phyloP scores from a whole-genome alignment of 257 asterid species.

The Solanum sejunctum region DNA sequence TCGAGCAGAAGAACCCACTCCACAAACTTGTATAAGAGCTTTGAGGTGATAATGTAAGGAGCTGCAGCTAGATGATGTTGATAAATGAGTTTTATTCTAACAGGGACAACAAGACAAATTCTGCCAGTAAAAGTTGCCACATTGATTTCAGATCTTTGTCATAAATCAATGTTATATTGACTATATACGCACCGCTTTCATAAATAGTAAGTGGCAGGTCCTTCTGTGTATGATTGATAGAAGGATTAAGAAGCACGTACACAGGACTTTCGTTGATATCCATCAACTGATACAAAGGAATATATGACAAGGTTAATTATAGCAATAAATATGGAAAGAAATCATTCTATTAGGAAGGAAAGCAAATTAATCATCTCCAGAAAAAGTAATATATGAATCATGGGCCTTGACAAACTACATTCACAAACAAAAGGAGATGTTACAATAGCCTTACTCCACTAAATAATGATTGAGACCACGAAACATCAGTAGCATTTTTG shows the following conservation, averaged over 20 bases:
- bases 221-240: slow-evolving; percentile 84
- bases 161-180: background rate
- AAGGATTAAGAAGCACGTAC: slow-evolving; percentile 84
- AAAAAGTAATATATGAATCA: background rate
- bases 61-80: background rate
- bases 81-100: background rate
- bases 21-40: background rate
- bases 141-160: background rate
- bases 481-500: background rate
- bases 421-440: background rate
- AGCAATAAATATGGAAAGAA: background rate
- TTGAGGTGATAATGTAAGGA: background rate
- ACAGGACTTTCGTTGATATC: slow-evolving; percentile 95
- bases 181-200: slow-evolving; percentile 78
- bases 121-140: background rate
- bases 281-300: slow-evolving; percentile 49
- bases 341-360: background rate
- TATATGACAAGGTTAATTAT: background rate
- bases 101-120: background rate
- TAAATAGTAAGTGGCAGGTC: slow-evolving; percentile 81
- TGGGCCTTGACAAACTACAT: background rate
- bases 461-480: background rate
- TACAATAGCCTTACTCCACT: background rate
- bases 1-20: background rate
- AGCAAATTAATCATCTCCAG: background rate